phyloP scores from a whole-genome alignment of 2,329 filamentous ascomycete species.

The Aspergillus terreus region DNA sequence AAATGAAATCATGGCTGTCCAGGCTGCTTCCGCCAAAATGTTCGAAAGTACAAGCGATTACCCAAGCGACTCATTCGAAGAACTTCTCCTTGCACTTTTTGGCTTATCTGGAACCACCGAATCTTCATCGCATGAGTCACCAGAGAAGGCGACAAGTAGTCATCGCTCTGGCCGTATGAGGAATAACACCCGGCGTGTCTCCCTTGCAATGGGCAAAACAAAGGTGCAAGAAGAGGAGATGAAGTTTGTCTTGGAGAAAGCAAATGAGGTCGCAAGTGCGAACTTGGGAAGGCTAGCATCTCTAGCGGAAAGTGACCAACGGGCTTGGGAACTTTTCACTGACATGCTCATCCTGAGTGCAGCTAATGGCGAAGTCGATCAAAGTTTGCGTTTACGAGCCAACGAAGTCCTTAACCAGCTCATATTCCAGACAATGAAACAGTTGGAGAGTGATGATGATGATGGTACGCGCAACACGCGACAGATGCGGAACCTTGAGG shows the following conservation, averaged over 20 bases:
- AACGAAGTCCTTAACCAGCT: conserved; percentile 58
- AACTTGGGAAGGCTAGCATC: conserved; percentile 72
- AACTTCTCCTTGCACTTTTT: conserved; percentile 73
- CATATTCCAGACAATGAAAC: conserved; percentile 41
- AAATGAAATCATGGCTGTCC: conserved; percentile 80
- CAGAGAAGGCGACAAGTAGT: conserved; percentile 54
- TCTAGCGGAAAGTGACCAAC: conserved; percentile 58
- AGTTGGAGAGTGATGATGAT: conserved; percentile 33
- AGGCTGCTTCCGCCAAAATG: conserved; percentile 78
- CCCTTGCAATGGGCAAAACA: conserved; percentile 37
- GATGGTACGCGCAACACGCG: conserved; percentile 55
- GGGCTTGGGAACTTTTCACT: conserved; percentile 71
- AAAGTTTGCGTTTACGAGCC: conserved; percentile 46
- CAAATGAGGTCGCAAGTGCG: conserved; percentile 68
- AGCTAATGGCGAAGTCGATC: conserved; percentile 34
- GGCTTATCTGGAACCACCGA: conserved; percentile 54
- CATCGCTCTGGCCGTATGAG: conserved; percentile 27
- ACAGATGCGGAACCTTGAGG: conserved; percentile 68
- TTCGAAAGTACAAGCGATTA: conserved; percentile 93
- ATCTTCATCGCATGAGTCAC: conserved; percentile 46
- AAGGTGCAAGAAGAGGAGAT: conserved; percentile 43
- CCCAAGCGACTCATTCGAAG: conserved; percentile 73
- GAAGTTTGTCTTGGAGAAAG: conserved; percentile 63
- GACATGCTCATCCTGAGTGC: conserved; percentile 49
- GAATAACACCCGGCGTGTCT: conserved; percentile 38